Conservation (phyloP, 106 monocot genomes). For the Dioscorea zingiberensis region DNA sequence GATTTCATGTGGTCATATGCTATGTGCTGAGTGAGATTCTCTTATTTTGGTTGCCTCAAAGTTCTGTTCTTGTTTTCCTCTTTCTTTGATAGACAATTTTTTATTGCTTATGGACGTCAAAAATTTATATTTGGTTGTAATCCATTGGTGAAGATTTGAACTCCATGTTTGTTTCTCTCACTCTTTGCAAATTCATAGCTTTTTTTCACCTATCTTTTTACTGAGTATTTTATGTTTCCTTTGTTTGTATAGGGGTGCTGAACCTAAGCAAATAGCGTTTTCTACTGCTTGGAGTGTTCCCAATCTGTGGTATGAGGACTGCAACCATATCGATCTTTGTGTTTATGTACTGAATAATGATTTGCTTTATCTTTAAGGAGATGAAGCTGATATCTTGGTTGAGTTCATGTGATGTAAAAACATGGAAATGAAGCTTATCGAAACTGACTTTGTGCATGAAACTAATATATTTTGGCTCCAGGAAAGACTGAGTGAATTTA, state of each 20-base stretch:
- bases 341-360: no score
- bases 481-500: no score
- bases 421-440: no score
- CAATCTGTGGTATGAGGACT: slow-evolving; percentile 32
- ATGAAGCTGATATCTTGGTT: no score
- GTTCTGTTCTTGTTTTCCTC: background rate
- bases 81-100: background rate
- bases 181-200: background rate
- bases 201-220: background rate
- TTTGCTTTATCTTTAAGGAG: no score
- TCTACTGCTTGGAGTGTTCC: slow-evolving; percentile 46
- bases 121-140: background rate
- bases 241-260: slow-evolving; percentile 34
- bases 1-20: background rate
- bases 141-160: background rate
- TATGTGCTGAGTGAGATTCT: background rate
- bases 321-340: no score
- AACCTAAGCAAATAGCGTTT: slow-evolving; percentile 43
- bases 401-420: no score
- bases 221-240: background rate
- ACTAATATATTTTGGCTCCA: no score
- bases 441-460: no score
- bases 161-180: background rate
- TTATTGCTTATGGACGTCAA: background rate
- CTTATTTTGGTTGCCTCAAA: no score